Evolutionary conservation across 257 asterid species (phyloP).

Genomic region (Thymus mandschuricus): DNA sequence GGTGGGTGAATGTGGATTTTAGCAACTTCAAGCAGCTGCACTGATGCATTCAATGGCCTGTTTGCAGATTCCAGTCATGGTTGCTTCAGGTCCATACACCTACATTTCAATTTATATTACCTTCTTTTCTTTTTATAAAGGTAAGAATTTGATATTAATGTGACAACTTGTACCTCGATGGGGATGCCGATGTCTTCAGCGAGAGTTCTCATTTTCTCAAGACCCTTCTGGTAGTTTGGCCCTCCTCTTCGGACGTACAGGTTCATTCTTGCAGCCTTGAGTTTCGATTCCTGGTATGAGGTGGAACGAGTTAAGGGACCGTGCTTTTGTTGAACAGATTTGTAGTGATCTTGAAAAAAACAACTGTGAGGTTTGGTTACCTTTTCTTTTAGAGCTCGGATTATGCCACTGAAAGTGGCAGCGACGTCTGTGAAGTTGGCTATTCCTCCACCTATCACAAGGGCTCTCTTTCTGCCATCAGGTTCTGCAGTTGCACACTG

Average conservation of each 20-base stretch:
- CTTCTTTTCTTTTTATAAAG: no score
- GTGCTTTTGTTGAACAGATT: not conserved
- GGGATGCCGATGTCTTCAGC: conserved; percentile 94
- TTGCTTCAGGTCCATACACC: conserved; percentile 98
- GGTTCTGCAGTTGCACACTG: conserved; percentile 98
- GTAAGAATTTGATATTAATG: no score
- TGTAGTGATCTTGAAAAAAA: not conserved
- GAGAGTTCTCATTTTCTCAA: conserved; percentile 83
- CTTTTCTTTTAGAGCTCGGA: conserved; percentile 90
- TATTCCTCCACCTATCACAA: conserved; percentile 91
- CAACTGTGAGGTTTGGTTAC: conserved; percentile 36
- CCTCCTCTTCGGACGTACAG: conserved; percentile 92
- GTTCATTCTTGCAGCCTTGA: conserved; percentile 89
- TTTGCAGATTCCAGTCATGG: conserved; percentile 98
- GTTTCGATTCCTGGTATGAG: conserved; percentile 75
- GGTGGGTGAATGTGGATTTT: conserved; percentile 12
- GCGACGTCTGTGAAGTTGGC: conserved; percentile 98
- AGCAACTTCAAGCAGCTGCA: conserved; percentile 72
- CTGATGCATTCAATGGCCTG: conserved; percentile 94
- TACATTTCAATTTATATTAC: conserved; percentile 19
- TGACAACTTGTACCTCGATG: conserved; percentile 61
- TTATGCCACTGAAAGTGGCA: conserved; percentile 89
- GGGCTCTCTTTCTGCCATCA: conserved; percentile 87
- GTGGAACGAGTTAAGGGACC: not conserved
- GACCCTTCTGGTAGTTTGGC: conserved; percentile 94